phyloP scores from a whole-genome alignment of 169 alveolate species.

The Plasmodium falciparum region DNA sequence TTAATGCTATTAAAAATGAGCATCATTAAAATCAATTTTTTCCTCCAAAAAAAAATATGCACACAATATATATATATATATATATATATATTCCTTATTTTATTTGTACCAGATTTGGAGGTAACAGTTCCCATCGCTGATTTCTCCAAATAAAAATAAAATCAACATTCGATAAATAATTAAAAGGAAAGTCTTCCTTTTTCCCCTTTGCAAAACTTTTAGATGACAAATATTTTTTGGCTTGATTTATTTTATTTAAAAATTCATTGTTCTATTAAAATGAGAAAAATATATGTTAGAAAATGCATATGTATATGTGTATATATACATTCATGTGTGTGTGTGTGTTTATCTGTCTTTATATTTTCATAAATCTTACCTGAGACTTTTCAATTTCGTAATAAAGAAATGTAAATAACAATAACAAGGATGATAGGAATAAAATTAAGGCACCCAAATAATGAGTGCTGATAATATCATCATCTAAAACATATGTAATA shows the following conservation, averaged over 20 bases:
- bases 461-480: slow-evolving; percentile 34
- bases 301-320: neutral
- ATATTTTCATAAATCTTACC: slow-evolving; percentile 5
- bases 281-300: neutral
- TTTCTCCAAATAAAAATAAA: slow-evolving; percentile 51
- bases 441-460: slow-evolving; percentile 18
- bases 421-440: slow-evolving; percentile 13
- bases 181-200: slow-evolving; percentile 47
- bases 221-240: slow-evolving; percentile 18
- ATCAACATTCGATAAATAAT: slow-evolving; percentile 30
- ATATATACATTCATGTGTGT: neutral
- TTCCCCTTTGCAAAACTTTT: slow-evolving; percentile 21
- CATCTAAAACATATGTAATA: slow-evolving; percentile 5
- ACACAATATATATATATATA: no score
- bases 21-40: no score
- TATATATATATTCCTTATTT: neutral
- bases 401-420: slow-evolving; percentile 23
- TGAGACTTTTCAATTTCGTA: slow-evolving; percentile 46
- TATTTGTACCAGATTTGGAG: slow-evolving; percentile 45
- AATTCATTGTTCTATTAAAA: slow-evolving; percentile 23
- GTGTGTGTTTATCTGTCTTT: neutral
- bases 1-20: neutral
- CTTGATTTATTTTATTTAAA: slow-evolving; percentile 50
- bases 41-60: neutral
- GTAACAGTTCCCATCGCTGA: slow-evolving; percentile 55